Evolutionary conservation across 306 rosid species (phyloP).

Genomic region (Acacia crassicarpa): DNA sequence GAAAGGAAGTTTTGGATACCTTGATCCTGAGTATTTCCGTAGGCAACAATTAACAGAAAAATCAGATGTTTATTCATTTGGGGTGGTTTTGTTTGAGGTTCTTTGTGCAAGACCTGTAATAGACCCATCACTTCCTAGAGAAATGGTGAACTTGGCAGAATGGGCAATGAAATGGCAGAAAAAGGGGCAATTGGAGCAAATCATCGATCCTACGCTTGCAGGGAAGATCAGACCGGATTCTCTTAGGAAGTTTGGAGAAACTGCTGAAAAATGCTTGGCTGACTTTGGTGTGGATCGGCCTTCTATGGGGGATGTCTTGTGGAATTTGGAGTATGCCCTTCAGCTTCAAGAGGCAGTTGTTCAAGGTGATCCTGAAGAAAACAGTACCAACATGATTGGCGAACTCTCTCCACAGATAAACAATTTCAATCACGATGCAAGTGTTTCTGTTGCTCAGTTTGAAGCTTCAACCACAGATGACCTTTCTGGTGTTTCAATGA

Average conservation of each 20-base stretch:
- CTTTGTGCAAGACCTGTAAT: slow-evolving; percentile 93
- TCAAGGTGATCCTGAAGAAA: slow-evolving; percentile 80
- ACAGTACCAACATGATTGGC: slow-evolving; percentile 88
- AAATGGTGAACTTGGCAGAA: slow-evolving; percentile 94
- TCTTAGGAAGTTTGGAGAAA: slow-evolving; percentile 87
- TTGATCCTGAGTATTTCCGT: slow-evolving; percentile 94
- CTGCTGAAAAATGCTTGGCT: slow-evolving; percentile 94
- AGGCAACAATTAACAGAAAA: slow-evolving; percentile 91
- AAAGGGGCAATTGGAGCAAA: slow-evolving; percentile 79
- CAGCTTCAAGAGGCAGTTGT: slow-evolving; percentile 85
- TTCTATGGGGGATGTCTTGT: slow-evolving; percentile 91
- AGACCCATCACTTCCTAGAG: slow-evolving; percentile 87
- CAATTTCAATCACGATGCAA: slow-evolving; percentile 48
- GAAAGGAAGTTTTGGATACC: slow-evolving; percentile 96
- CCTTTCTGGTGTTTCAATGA: slow-evolving; percentile 95
- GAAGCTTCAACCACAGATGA: slow-evolving; percentile 64
- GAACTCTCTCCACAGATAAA: slow-evolving; percentile 84
- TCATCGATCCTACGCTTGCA: slow-evolving; percentile 66
- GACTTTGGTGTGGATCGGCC: slow-evolving; percentile 91
- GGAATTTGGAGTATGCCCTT: slow-evolving; percentile 93
- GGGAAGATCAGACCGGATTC: slow-evolving; percentile 87
- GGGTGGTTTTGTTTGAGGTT: slow-evolving; percentile 89
- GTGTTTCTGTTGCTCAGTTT: slow-evolving; percentile 46
- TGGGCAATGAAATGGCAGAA: slow-evolving; percentile 98
- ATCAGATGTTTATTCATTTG: slow-evolving; percentile 94